phyloP scores from a whole-genome alignment of 2,329 filamentous ascomycete species.

The Trichoderma oligosporum region DNA sequence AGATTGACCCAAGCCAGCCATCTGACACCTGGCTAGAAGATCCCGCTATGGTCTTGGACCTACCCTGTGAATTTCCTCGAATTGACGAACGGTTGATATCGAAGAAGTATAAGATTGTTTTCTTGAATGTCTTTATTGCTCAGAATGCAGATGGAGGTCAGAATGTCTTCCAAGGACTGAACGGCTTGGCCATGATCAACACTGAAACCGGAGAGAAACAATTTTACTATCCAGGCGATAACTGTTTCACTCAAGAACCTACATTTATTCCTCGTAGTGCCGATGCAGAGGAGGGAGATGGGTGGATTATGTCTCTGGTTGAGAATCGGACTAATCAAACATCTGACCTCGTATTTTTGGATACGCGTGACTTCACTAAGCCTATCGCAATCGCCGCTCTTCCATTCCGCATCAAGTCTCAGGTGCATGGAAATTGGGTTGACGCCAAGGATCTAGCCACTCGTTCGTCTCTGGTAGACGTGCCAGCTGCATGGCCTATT shows the following conservation, averaged over 20 bases:
- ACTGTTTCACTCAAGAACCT: no score
- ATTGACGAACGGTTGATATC: no score
- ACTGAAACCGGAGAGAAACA: no score
- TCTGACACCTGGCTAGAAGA: background rate
- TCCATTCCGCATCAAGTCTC: background rate
- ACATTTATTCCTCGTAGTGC: background rate
- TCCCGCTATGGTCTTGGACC: background rate
- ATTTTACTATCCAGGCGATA: no score
- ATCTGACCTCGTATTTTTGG: background rate
- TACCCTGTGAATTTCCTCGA: no score
- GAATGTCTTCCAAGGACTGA: no score
- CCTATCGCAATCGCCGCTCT: background rate
- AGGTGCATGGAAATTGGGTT: background rate
- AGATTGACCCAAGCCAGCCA: background rate
- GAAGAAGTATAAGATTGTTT: no score
- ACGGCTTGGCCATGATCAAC: no score
- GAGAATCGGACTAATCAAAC: background rate
- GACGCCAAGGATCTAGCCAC: background rate
- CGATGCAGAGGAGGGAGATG: background rate
- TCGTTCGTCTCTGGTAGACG: no score
- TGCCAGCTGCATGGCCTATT: no score
- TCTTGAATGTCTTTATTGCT: no score
- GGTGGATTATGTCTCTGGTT: background rate
- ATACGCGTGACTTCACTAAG: background rate
- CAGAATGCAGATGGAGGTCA: no score